Evolutionary conservation across 352 stramenopile genomes (phyloP).

Genomic region (Phytophthora sansomeana): DNA sequence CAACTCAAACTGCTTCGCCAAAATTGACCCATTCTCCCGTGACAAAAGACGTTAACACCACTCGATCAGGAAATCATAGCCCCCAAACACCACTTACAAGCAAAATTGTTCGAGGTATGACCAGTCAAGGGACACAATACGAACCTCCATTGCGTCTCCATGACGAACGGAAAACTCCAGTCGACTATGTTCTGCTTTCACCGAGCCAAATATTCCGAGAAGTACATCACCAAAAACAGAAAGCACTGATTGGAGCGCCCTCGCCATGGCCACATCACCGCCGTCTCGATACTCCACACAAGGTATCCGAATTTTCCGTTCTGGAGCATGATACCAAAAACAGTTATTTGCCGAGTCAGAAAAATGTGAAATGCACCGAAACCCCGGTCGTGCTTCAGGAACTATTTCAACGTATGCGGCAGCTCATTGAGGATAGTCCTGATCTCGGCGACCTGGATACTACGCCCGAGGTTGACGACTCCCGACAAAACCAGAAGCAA

Average conservation of each 20-base stretch:
- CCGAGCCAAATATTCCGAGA: slow-evolving; percentile 37
- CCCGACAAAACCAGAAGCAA: background rate
- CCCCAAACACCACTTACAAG: background rate
- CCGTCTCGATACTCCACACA: slow-evolving; percentile 5
- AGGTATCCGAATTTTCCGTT: background rate
- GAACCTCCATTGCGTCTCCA: slow-evolving; percentile 3
- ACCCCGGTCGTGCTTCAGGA: slow-evolving; percentile 7
- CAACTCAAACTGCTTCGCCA: background rate
- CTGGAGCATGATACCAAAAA: background rate
- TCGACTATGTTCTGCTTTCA: slow-evolving; percentile 34
- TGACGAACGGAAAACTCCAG: slow-evolving; percentile 18
- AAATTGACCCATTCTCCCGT: background rate
- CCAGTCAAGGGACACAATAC: slow-evolving; percentile 28
- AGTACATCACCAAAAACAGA: slow-evolving; percentile 22
- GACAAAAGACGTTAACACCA: background rate
- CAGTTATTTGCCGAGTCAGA: background rate
- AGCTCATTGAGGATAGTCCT: slow-evolving; percentile 8
- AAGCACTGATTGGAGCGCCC: background rate
- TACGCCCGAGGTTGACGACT: background rate
- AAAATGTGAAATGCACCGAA: background rate
- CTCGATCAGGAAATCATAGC: background rate
- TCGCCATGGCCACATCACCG: slow-evolving; percentile 28
- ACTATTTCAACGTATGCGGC: slow-evolving; percentile 14
- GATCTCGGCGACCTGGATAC: background rate
- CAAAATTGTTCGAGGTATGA: background rate